These are phyloP conservation scores for Spathaspora jeffriesii DNA, from an alignment of 1,139 yeast species.

Conservation along the genomic window DNA sequence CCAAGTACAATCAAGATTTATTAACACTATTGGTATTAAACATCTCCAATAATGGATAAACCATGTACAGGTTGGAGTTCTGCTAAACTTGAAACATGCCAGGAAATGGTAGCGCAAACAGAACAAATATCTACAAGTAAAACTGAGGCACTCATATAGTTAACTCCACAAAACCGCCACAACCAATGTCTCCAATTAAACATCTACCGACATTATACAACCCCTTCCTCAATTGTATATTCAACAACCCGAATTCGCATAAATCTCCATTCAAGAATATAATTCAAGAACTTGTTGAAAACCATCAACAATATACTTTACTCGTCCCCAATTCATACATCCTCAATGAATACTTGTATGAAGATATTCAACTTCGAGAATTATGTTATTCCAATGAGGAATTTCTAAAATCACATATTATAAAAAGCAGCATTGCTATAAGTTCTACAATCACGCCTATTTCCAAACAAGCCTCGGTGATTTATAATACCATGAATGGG, in stretches of 20 bases:
- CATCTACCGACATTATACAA: slow-evolving; percentile 50
- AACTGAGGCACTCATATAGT: too few relatives aligned
- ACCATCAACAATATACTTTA: slow-evolving; percentile 50
- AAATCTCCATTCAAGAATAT: slow-evolving; percentile 53
- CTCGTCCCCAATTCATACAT: slow-evolving; percentile 61
- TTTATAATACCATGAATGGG: slow-evolving; percentile 60
- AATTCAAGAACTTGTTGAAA: slow-evolving; percentile 35
- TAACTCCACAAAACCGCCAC: neutral
- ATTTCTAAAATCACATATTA: slow-evolving; percentile 70
- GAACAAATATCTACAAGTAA: neutral
- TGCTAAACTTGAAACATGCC: too few relatives aligned
- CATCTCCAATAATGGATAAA: too few relatives aligned
- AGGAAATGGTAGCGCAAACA: too few relatives aligned
- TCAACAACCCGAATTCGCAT: slow-evolving; percentile 62
- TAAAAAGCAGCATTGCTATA: slow-evolving; percentile 37
- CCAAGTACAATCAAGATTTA: too few relatives aligned
- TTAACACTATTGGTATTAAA: too few relatives aligned
- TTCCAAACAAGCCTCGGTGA: slow-evolving; percentile 41
- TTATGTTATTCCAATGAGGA: slow-evolving; percentile 61
- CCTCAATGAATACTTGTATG: slow-evolving; percentile 53
- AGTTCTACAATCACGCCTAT: slow-evolving; percentile 39
- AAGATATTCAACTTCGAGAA: slow-evolving; percentile 45
- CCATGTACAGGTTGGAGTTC: too few relatives aligned
- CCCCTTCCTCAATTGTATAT: slow-evolving; percentile 66
- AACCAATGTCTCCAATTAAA: slow-evolving; percentile 8